Evolutionary conservation across 148 eudicot species (phyloP).

Genomic region (Chenopodium berlandieri): DNA sequence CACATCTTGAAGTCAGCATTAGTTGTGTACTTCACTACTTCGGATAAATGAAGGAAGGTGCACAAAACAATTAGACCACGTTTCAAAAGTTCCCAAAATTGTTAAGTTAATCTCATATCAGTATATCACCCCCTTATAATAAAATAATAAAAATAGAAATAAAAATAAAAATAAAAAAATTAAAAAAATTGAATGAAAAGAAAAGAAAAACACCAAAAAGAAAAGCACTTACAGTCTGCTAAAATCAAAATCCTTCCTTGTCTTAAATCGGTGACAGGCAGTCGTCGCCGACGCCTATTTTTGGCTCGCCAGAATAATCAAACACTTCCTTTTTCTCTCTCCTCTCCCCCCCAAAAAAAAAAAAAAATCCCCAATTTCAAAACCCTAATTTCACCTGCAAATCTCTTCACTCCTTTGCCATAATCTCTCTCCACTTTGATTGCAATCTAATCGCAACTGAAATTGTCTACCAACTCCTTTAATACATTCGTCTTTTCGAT

Average conservation of each 20-base stretch:
- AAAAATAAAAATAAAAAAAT: not conserved
- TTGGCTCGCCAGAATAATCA: slow-evolving; percentile 13
- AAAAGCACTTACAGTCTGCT: not conserved
- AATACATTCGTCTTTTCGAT: not conserved
- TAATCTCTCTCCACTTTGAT: not conserved
- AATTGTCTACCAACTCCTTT: not conserved
- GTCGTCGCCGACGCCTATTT: slow-evolving; percentile 29
- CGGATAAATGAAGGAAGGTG: not conserved
- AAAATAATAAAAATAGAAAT: too few relatives aligned
- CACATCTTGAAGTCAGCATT: too few relatives aligned
- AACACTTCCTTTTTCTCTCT: not conserved
- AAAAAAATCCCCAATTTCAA: not conserved
- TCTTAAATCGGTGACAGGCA: slow-evolving; percentile 30
- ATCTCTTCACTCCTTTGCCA: not conserved
- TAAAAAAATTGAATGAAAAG: not conserved
- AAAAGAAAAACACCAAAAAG: not conserved
- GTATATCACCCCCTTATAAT: too few relatives aligned
- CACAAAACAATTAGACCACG: slow-evolving; percentile 8
- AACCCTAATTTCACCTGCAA: slow-evolving; percentile 19
- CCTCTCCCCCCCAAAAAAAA: not conserved
- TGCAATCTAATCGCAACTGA: not conserved
- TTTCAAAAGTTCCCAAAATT: not conserved
- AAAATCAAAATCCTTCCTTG: slow-evolving; percentile 13
- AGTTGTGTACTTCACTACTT: too few relatives aligned
- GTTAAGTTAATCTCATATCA: not conserved